Percentiles rank a stretch among this genome's conserved stretches.
These are phyloP conservation scores for Vanderwaltozyma tropicalis DNA, from an alignment of 805 yeast species.

Conservation along the genomic window DNA sequence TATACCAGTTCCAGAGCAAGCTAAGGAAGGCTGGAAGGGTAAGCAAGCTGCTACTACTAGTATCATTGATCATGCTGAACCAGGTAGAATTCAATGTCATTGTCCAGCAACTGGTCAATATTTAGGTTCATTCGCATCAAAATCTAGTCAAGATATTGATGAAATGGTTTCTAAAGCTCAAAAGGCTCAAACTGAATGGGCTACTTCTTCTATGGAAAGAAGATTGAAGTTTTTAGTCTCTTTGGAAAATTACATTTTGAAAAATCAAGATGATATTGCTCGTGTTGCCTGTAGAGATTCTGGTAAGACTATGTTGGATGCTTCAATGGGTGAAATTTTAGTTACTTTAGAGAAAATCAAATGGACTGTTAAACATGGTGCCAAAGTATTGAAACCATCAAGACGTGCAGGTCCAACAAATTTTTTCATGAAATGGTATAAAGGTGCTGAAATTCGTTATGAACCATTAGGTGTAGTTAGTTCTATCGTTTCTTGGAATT, in stretches of 20 bases:
- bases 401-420: constrained; percentile 81
- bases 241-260: constrained; percentile 57
- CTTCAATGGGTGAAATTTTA: constrained; percentile 91
- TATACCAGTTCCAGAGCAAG: constrained; percentile 19
- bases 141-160: constrained; percentile 64
- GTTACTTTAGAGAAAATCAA: constrained; percentile 87
- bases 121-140: constrained; percentile 61
- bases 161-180: constrained; percentile 36
- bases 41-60: constrained; percentile 44
- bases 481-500: constrained; percentile 93
- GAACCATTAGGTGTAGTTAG: constrained; percentile 84
- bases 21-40: constrained; percentile 59
- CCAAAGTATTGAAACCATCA: constrained; percentile 54
- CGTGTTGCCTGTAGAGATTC: constrained; percentile 92
- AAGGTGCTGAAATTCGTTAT: constrained; percentile 86
- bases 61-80: constrained; percentile 49
- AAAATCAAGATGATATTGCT: constrained; percentile 79
- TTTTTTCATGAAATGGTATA: constrained; percentile 67
- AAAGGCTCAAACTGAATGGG: constrained; percentile 28
- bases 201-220: constrained; percentile 42
- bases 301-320: constrained; percentile 93
- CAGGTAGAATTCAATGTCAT: constrained; percentile 63
- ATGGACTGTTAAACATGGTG: constrained; percentile 86
- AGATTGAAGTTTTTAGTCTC: constrained; percentile 66
- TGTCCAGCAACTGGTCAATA: constrained; percentile 96